Base-by-base conservation (phyloP, 2,329 filamentous ascomycete genomes). In the Alternaria sp. region DNA sequence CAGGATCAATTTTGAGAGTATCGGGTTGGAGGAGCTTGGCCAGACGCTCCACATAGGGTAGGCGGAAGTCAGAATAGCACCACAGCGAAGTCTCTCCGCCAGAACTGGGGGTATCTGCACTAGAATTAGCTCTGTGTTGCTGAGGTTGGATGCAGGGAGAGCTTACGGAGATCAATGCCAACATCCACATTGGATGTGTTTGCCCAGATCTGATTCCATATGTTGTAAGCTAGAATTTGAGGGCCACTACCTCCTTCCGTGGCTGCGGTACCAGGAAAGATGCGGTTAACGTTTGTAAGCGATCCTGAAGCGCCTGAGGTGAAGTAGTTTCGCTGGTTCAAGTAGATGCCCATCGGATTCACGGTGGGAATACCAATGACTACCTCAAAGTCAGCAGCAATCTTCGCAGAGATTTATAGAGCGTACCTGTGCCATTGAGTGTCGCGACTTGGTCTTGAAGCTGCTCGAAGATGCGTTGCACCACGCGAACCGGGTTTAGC, bases 281-380 rank as follows among this genome's bases (percentile, higher is more conserved):
- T 71, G 39, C 75, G 73, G 39, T 80, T 80, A 3, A 79, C 69
- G 54, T 80, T 78, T 4, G 69, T 74, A 12, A 74, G 63, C 28
- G 65, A 74, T 24, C 74, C 73, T 7, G 68, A 68, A 34, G 66
- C 63, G 11, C 66, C 54, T 8, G 75, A 61, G 24, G 76, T 76
- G 63, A 73, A 79, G 67, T 77, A 78, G 63, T 79, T 78, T 18
- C 77, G 69, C 59, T 79, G 76, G 57, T 78, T 79, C 24, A 79
- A 56, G 43, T 78, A 78, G 56, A 78, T 80, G 5, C 78, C 78
- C 57, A 77, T 74, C 2, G 77, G 75, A 46, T 80, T 80, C 18
- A 79, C 65, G 2, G 78, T 79, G 0, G 78, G 78, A 5, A 80
- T 71, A 9, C 75, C 78, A 47, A 79, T 80, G 24, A 80, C 76